Conservation (phyloP, 2,329 filamentous ascomycete species). For the Xylariaceae sp. region DNA sequence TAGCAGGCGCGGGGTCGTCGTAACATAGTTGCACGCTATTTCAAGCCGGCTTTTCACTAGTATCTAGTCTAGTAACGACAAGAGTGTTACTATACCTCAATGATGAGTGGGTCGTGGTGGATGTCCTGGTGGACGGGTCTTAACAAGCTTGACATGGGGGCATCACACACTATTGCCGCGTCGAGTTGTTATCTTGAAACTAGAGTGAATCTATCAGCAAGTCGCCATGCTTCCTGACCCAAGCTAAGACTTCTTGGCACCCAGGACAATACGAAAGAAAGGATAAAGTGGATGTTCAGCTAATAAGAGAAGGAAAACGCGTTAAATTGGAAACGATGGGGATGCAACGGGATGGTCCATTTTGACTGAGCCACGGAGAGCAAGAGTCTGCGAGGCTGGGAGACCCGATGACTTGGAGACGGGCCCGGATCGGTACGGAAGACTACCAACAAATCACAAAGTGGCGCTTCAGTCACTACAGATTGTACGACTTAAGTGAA, state of each 20-base stretch:
- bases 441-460: neutral
- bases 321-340: neutral
- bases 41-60: slow-evolving; percentile 15
- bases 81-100: neutral
- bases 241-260: slow-evolving; percentile 1
- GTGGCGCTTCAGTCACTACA: neutral
- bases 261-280: neutral
- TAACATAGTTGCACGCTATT: slow-evolving; percentile 15
- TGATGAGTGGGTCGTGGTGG: neutral
- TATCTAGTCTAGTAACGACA: slow-evolving; percentile 14
- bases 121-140: slow-evolving; percentile 3
- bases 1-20: slow-evolving; percentile 10
- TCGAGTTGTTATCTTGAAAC: slow-evolving; percentile 1
- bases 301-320: neutral
- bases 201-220: neutral
- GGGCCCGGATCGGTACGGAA: neutral
- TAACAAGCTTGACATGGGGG: slow-evolving; percentile 6
- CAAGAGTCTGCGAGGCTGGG: slow-evolving; percentile 4
- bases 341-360: neutral
- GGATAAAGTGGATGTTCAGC: neutral
- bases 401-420: slow-evolving; percentile 1
- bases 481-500: neutral
- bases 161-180: slow-evolving; percentile 12
- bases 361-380: neutral
- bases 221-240: neutral